A percentile compares a stretch with the other conserved stretches of the same genome.
These are phyloP conservation scores for Pichia rugopelliculosa DNA, from an alignment of 805 yeast species.

Conservation along the genomic window DNA sequence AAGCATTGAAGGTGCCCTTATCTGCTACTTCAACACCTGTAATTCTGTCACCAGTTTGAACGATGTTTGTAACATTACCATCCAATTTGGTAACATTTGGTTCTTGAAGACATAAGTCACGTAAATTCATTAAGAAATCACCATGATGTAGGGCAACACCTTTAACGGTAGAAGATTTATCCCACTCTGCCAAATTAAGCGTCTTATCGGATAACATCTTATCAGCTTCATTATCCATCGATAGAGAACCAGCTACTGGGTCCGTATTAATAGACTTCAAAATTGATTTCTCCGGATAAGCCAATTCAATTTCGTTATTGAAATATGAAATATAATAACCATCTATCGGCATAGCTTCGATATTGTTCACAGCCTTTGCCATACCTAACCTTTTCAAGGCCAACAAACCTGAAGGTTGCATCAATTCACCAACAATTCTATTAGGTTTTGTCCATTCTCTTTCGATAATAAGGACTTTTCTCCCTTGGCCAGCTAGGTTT, in stretches of 20 bases:
- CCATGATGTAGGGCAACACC: conserved; percentile 96
- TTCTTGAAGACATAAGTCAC: conserved; percentile 61
- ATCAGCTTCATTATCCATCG: conserved; percentile 51
- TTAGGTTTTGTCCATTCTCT: conserved; percentile 91
- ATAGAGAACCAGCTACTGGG: conserved; percentile 40
- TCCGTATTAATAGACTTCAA: conserved; percentile 36
- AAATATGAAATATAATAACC: conserved; percentile 78
- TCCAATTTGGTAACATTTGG: conserved; percentile 71
- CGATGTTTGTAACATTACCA: conserved; percentile 70
- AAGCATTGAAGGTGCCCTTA: conserved; percentile 44
- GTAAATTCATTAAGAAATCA: conserved; percentile 67
- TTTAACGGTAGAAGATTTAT: conserved; percentile 44
- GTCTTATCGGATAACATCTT: conserved; percentile 46
- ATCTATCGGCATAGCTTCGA: conserved; percentile 66
- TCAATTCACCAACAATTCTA: conserved; percentile 91
- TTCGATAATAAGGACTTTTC: conserved; percentile 72
- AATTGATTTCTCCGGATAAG: conserved; percentile 63
- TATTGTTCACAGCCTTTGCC: conserved; percentile 63
- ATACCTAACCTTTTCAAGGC: conserved; percentile 79
- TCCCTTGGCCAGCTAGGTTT: conserved; percentile 83
- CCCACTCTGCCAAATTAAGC: conserved; percentile 45
- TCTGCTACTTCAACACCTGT: conserved; percentile 63
- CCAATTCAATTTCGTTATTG: conserved; percentile 48
- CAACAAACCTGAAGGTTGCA: conserved; percentile 95
- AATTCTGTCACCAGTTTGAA: conserved; percentile 50